Evolutionary conservation across 345 rosid species (phyloP).

Genomic region (Salix udensis): DNA sequence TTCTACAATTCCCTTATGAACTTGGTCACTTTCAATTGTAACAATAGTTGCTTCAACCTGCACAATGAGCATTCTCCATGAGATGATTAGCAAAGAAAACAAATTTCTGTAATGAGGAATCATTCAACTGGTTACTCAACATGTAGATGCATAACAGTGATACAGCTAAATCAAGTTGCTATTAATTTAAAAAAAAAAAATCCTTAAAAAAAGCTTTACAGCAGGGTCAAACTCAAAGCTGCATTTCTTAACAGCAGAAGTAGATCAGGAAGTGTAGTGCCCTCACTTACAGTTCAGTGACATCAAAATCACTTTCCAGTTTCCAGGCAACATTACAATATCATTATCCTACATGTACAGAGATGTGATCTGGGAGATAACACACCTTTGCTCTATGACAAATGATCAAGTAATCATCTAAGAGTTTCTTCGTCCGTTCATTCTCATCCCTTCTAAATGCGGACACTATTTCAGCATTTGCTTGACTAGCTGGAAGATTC

Average conservation of each 20-base stretch:
- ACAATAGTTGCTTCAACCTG: slow-evolving; percentile 49
- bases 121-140: background rate
- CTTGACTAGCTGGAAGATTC: slow-evolving; percentile 59
- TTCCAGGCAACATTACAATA: background rate
- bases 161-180: background rate
- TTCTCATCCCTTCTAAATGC: slow-evolving; percentile 52
- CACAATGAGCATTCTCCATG: slow-evolving; percentile 11
- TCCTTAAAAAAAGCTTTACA: background rate
- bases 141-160: background rate
- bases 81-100: slow-evolving; percentile 8
- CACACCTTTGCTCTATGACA: slow-evolving; percentile 42
- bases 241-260: slow-evolving; percentile 2
- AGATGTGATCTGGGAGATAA: background rate
- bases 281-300: background rate
- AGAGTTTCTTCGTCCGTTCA: slow-evolving; percentile 38
- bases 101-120: background rate
- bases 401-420: slow-evolving; percentile 38
- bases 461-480: slow-evolving; percentile 41
- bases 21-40: slow-evolving; percentile 46
- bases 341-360: background rate
- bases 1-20: slow-evolving; percentile 53
- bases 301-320: background rate
- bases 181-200: background rate
- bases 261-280: background rate
- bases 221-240: background rate